A percentile compares a stretch with the other conserved stretches of the same genome.
These are phyloP conservation scores for Phytopythium sindhum DNA, from an alignment of 352 stramenopile species.

Conservation along the genomic window DNA sequence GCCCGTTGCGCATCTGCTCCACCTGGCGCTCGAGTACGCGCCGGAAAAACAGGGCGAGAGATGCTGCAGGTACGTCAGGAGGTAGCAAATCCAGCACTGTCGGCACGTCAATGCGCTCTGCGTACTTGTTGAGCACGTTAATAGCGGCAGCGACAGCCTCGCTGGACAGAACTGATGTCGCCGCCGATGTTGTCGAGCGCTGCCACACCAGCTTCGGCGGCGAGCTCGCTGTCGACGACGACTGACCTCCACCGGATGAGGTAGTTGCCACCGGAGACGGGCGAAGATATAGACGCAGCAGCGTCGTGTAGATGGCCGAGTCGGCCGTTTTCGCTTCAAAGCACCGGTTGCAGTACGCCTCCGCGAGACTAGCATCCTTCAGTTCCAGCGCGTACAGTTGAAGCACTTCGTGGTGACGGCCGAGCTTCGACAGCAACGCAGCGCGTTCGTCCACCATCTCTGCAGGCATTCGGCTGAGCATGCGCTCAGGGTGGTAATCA, in stretches of 20 bases:
- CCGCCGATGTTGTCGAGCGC: constrained; percentile 17
- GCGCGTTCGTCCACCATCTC: constrained; percentile 84
- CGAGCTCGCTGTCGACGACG: constrained; percentile 11
- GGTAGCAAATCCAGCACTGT: constrained; percentile 75
- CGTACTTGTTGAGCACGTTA: constrained; percentile 78
- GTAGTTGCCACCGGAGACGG: constrained; percentile 21
- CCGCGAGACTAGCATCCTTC: constrained; percentile 62
- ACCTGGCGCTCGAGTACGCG: constrained; percentile 75
- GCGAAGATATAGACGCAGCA: constrained; percentile 73
- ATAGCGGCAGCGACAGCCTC: constrained; percentile 66
- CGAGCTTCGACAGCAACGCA: constrained; percentile 66
- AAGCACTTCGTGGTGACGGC: constrained; percentile 77
- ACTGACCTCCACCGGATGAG: constrained; percentile 11
- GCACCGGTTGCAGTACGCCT: constrained; percentile 80
- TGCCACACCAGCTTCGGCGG: constrained; percentile 32
- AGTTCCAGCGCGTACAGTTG: constrained; percentile 78
- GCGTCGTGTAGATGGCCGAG: constrained; percentile 77
- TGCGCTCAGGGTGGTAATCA: constrained; percentile 72
- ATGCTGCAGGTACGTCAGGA: constrained; percentile 40
- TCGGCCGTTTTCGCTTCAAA: constrained; percentile 72
- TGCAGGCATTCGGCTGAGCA: constrained; percentile 65
- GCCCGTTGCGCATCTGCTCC: constrained; percentile 67
- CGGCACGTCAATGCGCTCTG: constrained; percentile 76
- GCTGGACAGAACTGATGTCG: constrained; percentile 19
- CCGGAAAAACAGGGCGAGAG: constrained; percentile 62